Evolutionary conservation across 1,284 basidiomycete genomes (phyloP), one percentile per base, ranked within the genome.

Genomic region (Cutaneotrichosporon arboriforme): DNA sequence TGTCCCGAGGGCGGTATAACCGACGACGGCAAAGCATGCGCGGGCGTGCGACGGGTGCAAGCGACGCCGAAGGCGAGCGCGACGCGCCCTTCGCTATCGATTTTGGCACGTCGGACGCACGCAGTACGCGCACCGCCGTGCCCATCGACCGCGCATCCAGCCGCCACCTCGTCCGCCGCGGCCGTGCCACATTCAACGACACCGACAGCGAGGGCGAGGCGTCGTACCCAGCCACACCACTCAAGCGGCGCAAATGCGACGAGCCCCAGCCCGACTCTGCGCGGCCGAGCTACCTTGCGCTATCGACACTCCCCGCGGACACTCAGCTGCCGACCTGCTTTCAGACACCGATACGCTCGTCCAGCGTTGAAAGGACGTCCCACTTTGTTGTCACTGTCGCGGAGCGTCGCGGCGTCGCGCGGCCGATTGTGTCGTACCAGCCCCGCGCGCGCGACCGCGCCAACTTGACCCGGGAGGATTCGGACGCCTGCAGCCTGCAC

Each of bases 401-500:
- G 21, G 35, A 42, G 2, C 40, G 43, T 17, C 37, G 35, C 2
- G 38, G 21, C 21, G 45, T 40, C 14, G 31, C 34, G 14, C 63
- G 58, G 5, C 65, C 59, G 4, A 52, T 63, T 22, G 58, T 76
- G 34, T 66, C 64, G 1, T 74, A 71, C 42, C 60, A 56, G 38
- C 31, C 49, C 45, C 9, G 55, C 57, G 13, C 79, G 78, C 57
- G 75, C 76, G 52, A 81, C 80, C n/a, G n/a, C n/a, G 23, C n/a
- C 23, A n/a, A 4, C 9, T 35, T 46, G 10, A 47, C 18, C 26
- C 31, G 20, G 17, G 35, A 18, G 8, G 86, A 90, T 49, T 83
- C 83, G 52, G 90, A 93, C 52, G 87, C 89, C 0, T 86, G 87
- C 21, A 80, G 89, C 33, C 85, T 88, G 8, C 81, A 88, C 46